Evolutionary conservation across 108 stramenopile genomes (phyloP), one percentile per base, ranked within the genome.

Genomic region (Cyclotella atomus): DNA sequence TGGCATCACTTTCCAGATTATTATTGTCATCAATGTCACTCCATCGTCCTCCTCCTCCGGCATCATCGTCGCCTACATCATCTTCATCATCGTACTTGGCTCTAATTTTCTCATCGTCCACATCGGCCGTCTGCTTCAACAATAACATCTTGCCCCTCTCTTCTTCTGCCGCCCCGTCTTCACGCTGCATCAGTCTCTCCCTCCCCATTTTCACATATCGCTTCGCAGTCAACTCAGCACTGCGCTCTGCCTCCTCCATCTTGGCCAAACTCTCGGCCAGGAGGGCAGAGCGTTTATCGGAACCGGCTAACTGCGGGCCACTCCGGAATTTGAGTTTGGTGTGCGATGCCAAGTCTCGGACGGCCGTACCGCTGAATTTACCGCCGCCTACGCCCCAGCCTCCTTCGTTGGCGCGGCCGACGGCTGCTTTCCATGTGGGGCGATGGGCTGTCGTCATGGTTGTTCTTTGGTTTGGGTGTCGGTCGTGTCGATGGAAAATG

Each of bases 371-470:
- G 14, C 79, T 54, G 47, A 91, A 92, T 21, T 61, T 17, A 23
- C 83, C 81, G 32, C 96, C 96, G 47, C 93, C 94, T 30, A 89
- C 74, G 45, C 70, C 70, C 92, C 94, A 96, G 52, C 91, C 91
- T 44, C 95, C 97, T 65, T 89, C 92, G 53, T 92, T 76, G 71
- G 91, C 86, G 38, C 83, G 79, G 41, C 92, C 97, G 21, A 93
- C 92, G 43, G 97, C 97, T 23, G 97, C 91, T 78, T 96, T 97
- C 93, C 92, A 96, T 9, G 95, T 95, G 59, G 96, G 95, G 61
- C 94, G 73, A 77, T 97, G 96, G 71, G 95, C 93, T 25, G 93
- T 94, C 27, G 93, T 93, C 93, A 96, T 94, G 71, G 68, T 69
- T 65, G 17, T n/a, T n/a, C n/a, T n/a, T n/a, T n/a, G n/a, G n/a